phyloP scores from a whole-genome alignment of 176 grass and related monocot genomes.

The Phoenix dactylifera region DNA sequence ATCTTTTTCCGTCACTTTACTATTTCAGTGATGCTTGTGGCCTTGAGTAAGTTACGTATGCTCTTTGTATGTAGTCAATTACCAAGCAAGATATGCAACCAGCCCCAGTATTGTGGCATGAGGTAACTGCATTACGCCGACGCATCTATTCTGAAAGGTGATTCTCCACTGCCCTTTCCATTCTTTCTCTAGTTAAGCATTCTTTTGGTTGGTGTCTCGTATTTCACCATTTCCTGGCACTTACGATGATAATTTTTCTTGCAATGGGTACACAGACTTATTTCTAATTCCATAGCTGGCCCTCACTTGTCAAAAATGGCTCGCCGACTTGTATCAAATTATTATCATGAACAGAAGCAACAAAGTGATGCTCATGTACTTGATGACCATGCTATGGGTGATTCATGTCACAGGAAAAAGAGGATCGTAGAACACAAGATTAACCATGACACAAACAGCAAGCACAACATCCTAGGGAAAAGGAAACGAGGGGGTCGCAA shows the following conservation, averaged over 20 bases:
- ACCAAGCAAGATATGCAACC: constrained; percentile 8
- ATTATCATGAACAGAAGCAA: constrained; percentile 16
- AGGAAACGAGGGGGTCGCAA: constrained; percentile 11
- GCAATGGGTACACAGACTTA: constrained; percentile 3
- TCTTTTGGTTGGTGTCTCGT: neutral
- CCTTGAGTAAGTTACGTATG: no score
- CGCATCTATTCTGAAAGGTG: constrained; percentile 16
- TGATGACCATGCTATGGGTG: neutral
- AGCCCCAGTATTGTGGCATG: constrained; percentile 24
- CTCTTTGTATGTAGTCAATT: constrained; percentile 17
- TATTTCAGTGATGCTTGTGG: no score
- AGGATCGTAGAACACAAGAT: neutral
- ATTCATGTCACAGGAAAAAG: constrained; percentile 3
- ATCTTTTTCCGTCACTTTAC: neutral
- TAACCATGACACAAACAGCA: neutral
- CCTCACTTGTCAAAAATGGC: constrained; percentile 11
- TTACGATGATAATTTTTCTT: neutral
- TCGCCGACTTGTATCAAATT: constrained; percentile 6
- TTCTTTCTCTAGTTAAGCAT: neutral
- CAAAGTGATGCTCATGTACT: neutral
- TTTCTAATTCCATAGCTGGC: constrained; percentile 9
- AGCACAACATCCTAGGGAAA: constrained; percentile 16
- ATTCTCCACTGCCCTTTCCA: neutral
- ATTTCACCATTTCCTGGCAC: neutral
- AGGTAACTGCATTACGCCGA: constrained; percentile 1